A percentile compares a stretch with the other conserved stretches of the same genome.
These are phyloP conservation scores for Colletotrichum sp. DNA, from an alignment of 2,329 filamentous ascomycete species.

Conservation along the genomic window DNA sequence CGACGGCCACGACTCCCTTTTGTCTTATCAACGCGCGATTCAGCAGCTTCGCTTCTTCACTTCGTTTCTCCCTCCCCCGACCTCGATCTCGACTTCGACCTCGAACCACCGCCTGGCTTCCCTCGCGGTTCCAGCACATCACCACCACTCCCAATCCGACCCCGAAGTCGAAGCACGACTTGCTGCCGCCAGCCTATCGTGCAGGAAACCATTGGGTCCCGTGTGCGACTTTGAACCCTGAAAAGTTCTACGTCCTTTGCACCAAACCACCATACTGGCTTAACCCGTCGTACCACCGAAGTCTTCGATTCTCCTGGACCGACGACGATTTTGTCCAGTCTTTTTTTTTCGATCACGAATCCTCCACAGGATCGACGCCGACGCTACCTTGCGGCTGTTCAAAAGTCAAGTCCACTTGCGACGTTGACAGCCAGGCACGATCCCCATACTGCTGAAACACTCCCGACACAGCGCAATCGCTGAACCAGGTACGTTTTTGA, in stretches of 20 bases:
- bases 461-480: conserved; percentile 8
- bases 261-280: neutral
- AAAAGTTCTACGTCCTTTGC: neutral
- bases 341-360: neutral
- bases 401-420: neutral
- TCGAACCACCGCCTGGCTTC: neutral
- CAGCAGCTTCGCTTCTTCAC: neutral
- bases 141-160: neutral
- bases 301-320: neutral
- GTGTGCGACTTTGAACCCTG: conserved; percentile 16
- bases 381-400: neutral
- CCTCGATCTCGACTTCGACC: neutral
- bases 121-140: neutral
- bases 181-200: conserved; percentile 29
- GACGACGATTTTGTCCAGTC: neutral
- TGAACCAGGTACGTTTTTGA: conserved; percentile 16
- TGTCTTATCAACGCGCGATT: conserved; percentile 4
- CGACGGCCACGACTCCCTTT: neutral
- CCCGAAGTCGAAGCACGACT: conserved; percentile 19
- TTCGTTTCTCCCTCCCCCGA: neutral
- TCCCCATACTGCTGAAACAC: conserved; percentile 19
- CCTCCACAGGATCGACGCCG: neutral
- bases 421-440: conserved; percentile 7
- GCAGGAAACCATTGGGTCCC: conserved; percentile 29
- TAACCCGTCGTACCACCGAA: neutral